Base-by-base conservation (phyloP, 78 protist genomes). In the Isochrysis galbana region DNA sequence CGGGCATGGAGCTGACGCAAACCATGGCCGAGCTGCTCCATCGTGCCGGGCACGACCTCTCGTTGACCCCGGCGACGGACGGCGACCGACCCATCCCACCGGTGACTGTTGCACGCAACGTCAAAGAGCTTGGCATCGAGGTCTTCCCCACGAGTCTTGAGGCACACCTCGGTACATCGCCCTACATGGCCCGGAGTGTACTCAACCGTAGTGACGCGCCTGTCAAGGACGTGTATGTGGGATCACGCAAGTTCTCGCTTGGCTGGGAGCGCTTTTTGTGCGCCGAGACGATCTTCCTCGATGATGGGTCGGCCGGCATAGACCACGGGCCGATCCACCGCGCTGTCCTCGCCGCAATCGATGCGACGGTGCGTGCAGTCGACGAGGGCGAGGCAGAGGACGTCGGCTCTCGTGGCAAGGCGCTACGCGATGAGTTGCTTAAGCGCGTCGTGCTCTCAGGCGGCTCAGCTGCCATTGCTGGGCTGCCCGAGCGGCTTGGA, bases 401-500 rank as follows among this genome's bases (percentile, higher is more conserved):
- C 32, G 19, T 2, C 44, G 3, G n/a, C 1, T n/a, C n/a, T n/a
- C n/a, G n/a, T n/a, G n/a, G n/a, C n/a, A n/a, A n/a, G n/a, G n/a
- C n/a, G n/a, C 82, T 72, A 21, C 4, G 19, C n/a, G 19, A 36
- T 5, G 42, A 25, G 42, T 42, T 72, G 82, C 82, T 72, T 5
- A 42, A 42, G 42, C 82, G 82, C 14, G 82, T 72, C n/a, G 82
- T 72, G 42, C 82, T 72, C 44, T 72, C 82, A 42, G 82, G 82
- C 42, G 82, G 82, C 36, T 72, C 82, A 42, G 21, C n/a, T 23
- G 10, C 4, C 46, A 72, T 72, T 38, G 46, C 36, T 3, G 42
- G 42, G 36, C 82, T 72, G 14, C 44, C 36, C 14, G 82, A 29
- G 42, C 5, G 82, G 82, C 82, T 72, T 19, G 46, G 36, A 42